Evolutionary conservation across 495 filamentous ascomycete genomes (phyloP).

Genomic region (Cercophora scortea): DNA sequence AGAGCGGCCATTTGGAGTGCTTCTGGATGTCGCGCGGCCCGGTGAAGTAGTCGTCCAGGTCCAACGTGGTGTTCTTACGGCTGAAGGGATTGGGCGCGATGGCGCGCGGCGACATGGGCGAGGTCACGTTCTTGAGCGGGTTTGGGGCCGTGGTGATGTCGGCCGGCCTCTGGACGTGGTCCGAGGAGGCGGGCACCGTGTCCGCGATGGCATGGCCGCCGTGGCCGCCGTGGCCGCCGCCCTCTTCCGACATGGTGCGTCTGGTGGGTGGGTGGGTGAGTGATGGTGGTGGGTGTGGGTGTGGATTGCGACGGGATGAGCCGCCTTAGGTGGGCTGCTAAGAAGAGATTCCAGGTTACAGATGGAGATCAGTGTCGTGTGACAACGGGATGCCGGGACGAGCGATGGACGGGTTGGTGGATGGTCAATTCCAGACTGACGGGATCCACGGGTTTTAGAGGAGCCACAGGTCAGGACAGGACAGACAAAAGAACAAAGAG

Average conservation of each 20-base stretch:
- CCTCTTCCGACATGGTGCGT: not conserved
- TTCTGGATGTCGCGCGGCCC: conserved; percentile 63
- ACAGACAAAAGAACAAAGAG: not conserved
- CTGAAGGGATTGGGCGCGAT: conserved; percentile 38
- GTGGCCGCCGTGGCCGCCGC: not conserved
- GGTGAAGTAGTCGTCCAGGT: conserved; percentile 48
- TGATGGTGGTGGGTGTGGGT: too few species aligned
- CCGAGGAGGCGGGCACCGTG: not conserved
- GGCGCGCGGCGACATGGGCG: conserved; percentile 24
- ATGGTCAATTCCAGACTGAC: not conserved
- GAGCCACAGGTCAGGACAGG: not conserved
- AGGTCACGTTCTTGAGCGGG: conserved; percentile 2
- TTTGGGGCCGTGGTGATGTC: not conserved
- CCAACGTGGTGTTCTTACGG: conserved; percentile 34
- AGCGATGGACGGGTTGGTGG: not conserved
- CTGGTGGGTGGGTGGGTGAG: not conserved
- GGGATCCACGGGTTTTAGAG: too few species aligned
- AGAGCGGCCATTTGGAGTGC: conserved; percentile 77
- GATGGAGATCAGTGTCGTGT: not conserved
- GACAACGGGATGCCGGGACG: not conserved
- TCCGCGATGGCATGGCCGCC: not conserved
- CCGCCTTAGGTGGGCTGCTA: too few species aligned
- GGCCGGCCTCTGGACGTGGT: not conserved
- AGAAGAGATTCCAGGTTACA: not conserved
- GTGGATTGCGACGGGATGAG: too few species aligned